Evolutionary conservation across 495 filamentous ascomycete species (phyloP).

Genomic region (Rostrohypoxylon terebratum): DNA sequence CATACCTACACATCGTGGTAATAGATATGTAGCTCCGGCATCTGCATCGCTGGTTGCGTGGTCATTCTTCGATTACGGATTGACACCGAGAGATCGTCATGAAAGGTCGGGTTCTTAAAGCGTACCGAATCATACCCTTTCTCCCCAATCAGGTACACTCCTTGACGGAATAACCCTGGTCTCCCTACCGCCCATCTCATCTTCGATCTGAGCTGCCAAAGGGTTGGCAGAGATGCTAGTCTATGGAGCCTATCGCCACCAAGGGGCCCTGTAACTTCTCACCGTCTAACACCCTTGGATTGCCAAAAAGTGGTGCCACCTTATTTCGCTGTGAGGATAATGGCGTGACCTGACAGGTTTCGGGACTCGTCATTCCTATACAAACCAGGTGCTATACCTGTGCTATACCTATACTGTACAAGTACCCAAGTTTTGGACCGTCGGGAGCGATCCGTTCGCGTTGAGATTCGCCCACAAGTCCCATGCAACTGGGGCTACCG

Average conservation of each 20-base stretch:
- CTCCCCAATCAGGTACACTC: conserved; percentile 45
- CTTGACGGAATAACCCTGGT: conserved; percentile 40
- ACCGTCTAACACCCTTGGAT: conserved; percentile 46
- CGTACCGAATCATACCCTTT: conserved; percentile 46
- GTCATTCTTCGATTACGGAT: conserved; percentile 30
- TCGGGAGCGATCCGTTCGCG: conserved; percentile 49
- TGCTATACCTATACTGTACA: conserved; percentile 34
- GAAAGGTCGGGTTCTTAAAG: conserved; percentile 34
- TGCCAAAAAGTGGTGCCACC: conserved; percentile 47
- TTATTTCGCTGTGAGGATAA: conserved; percentile 48
- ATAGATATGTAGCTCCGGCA: neutral
- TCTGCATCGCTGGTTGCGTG: conserved; percentile 7
- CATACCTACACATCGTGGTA: neutral
- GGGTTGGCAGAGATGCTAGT: conserved; percentile 46
- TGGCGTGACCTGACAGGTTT: conserved; percentile 50
- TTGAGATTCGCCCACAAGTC: conserved; percentile 48
- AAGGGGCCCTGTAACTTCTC: conserved; percentile 38
- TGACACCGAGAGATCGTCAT: conserved; percentile 47
- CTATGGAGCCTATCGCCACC: conserved; percentile 45
- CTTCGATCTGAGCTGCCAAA: conserved; percentile 50
- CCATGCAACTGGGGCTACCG: conserved; percentile 43
- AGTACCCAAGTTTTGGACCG: conserved; percentile 40
- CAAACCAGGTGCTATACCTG: conserved; percentile 34
- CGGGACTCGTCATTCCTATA: conserved; percentile 45
- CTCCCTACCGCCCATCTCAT: conserved; percentile 45